Conservation (phyloP, 1,284 basidiomycete species). For the Microbotryum lychnidis-dioicae region DNA sequence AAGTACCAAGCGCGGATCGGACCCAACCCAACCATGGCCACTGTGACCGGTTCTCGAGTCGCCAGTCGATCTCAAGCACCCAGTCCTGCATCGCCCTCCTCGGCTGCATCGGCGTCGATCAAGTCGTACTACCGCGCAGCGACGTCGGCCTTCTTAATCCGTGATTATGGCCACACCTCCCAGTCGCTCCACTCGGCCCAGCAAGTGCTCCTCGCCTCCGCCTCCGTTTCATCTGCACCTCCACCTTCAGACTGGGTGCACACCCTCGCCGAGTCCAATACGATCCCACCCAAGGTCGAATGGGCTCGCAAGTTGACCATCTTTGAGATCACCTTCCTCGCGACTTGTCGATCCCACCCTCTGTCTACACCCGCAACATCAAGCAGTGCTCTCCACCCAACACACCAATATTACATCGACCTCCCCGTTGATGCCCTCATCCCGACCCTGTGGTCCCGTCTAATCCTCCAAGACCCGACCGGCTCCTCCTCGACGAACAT, state of each 20-base stretch:
- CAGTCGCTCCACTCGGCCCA: slow-evolving; percentile 5
- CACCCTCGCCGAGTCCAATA: neutral
- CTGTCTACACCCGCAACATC: neutral
- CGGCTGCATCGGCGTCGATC: no score
- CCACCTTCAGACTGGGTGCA: slow-evolving; percentile 8
- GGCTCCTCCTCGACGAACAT: slow-evolving; percentile 5
- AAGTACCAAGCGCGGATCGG: no score
- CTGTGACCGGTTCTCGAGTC: no score
- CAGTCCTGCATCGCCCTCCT: no score
- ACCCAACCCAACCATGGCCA: no score
- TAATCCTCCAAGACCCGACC: neutral
- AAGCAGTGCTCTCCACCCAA: slow-evolving; percentile 6
- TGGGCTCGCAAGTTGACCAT: slow-evolving; percentile 17
- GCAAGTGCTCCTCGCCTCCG: neutral
- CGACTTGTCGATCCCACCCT: slow-evolving; percentile 16
- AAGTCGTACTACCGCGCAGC: slow-evolving; percentile 14
- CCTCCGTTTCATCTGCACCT: neutral
- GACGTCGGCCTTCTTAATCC: slow-evolving; percentile 22
- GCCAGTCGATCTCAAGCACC: no score
- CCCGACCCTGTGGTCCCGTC: neutral
- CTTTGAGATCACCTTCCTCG: slow-evolving; percentile 26
- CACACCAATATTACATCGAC: no score
- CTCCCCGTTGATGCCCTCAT: no score
- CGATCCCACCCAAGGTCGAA: neutral
- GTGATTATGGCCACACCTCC: slow-evolving; percentile 19